phyloP scores from a whole-genome alignment of 2,329 filamentous ascomycete genomes.

The Dothideomycetes sp. region DNA sequence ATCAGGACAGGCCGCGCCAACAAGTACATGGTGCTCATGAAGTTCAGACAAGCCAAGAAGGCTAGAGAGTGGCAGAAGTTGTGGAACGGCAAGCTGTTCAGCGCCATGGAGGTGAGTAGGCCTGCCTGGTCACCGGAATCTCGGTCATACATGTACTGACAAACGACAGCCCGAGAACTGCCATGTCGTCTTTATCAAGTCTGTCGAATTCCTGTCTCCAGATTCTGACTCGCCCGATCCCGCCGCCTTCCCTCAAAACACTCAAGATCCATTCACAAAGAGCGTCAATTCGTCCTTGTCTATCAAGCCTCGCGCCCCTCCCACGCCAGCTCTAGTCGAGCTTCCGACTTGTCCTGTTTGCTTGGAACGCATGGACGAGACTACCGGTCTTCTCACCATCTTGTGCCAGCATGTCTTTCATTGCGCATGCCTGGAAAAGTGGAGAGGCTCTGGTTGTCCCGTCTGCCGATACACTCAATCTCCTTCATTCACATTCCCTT shows the following conservation, averaged over 20 bases:
- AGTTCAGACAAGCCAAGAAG: slow-evolving; percentile 67
- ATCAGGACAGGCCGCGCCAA: slow-evolving; percentile 83
- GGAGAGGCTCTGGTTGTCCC: slow-evolving; percentile 87
- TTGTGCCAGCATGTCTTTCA: slow-evolving; percentile 97
- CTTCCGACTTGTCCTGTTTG: slow-evolving; percentile 94
- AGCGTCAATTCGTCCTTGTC: slow-evolving; percentile 35
- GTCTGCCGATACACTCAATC: slow-evolving; percentile 85
- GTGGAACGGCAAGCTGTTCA: slow-evolving; percentile 91
- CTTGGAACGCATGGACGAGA: slow-evolving; percentile 96
- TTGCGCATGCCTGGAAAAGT: slow-evolving; percentile 90
- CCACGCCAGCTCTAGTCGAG: slow-evolving; percentile 77
- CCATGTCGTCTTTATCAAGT: slow-evolving; percentile 89
- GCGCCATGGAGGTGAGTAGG: slow-evolving; percentile 66
- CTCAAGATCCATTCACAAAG: slow-evolving; percentile 55
- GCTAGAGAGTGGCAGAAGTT: slow-evolving; percentile 73
- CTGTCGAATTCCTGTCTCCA: slow-evolving; percentile 72
- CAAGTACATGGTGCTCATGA: slow-evolving; percentile 91
- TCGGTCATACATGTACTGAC: slow-evolving; percentile 14
- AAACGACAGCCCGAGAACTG: slow-evolving; percentile 69
- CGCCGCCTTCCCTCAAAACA: slow-evolving; percentile 48
- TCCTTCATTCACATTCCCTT: slow-evolving; percentile 31
- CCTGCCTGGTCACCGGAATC: not conserved
- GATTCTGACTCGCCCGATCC: slow-evolving; percentile 31
- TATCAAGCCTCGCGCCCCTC: slow-evolving; percentile 56
- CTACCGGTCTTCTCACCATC: slow-evolving; percentile 87